phyloP scores from a whole-genome alignment of 2,329 filamentous ascomycete species.

The Xylariaceae sp. region DNA sequence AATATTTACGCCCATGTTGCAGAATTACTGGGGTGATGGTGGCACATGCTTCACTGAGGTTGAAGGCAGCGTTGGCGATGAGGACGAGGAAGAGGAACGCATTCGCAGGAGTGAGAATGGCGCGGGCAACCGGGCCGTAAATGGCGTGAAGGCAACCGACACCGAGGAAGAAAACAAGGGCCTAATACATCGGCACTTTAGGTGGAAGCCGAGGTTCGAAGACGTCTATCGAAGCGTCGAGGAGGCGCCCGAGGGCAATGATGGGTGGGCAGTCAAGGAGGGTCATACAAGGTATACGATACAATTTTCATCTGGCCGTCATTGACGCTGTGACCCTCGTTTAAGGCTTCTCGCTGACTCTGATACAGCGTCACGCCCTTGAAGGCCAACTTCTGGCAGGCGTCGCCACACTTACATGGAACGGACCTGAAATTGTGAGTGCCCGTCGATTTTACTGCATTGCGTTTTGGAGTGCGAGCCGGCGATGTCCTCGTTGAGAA shows the following conservation, averaged over 20 bases:
- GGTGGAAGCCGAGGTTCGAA: conserved; percentile 83
- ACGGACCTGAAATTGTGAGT: conserved; percentile 79
- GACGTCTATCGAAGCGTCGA: conserved; percentile 89
- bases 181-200: conserved; percentile 82
- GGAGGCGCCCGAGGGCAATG: conserved; percentile 72
- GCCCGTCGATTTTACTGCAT: conserved; percentile 38
- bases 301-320: not conserved
- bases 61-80: conserved; percentile 59
- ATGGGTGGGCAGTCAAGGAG: conserved; percentile 89
- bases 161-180: conserved; percentile 37
- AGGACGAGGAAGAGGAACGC: conserved; percentile 66
- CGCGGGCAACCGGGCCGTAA: conserved; percentile 31
- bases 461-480: conserved; percentile 20
- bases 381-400: conserved; percentile 88
- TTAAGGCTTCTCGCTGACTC: conserved; percentile 4
- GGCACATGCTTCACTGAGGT: conserved; percentile 82
- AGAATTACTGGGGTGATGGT: conserved; percentile 87
- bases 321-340: not conserved
- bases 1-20: conserved; percentile 79
- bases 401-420: conserved; percentile 56
- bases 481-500: conserved; percentile 5
- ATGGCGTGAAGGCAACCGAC: conserved; percentile 27
- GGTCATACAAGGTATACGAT: conserved; percentile 71
- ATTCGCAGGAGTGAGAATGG: conserved; percentile 58
- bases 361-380: conserved; percentile 73